These are phyloP conservation scores for Camellia japonica DNA, from an alignment of 148 eudicot genomes.

Conservation along the genomic window DNA sequence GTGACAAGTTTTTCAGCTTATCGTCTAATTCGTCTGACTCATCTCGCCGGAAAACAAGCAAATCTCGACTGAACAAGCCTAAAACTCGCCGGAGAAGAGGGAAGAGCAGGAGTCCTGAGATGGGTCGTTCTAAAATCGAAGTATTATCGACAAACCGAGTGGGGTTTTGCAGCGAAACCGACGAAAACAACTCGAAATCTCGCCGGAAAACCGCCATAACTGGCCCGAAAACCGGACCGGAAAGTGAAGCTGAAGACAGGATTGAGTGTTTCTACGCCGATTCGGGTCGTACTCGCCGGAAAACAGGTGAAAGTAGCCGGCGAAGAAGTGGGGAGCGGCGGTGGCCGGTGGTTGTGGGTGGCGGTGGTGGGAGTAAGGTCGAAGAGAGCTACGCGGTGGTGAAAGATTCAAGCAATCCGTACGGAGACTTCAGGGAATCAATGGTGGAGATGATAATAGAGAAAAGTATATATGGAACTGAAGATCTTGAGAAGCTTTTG, in stretches of 20 bases:
- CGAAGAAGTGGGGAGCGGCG: background rate
- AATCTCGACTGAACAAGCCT: background rate
- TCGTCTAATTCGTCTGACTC: conserved; percentile 28
- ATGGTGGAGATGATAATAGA: conserved; percentile 65
- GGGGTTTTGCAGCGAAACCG: background rate
- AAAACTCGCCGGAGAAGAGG: background rate
- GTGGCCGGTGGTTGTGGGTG: background rate
- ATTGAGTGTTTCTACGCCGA: background rate
- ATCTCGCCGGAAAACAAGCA: conserved; percentile 11
- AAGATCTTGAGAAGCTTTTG: conserved; percentile 43
- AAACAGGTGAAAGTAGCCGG: background rate
- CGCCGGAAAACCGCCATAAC: conserved; percentile 1
- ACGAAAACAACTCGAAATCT: background rate
- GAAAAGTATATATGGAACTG: conserved; percentile 28
- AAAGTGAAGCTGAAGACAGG: background rate
- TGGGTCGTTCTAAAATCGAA: conserved; percentile 2
- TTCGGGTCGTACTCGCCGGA: background rate
- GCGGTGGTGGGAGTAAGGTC: background rate
- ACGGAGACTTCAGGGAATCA: conserved; percentile 47
- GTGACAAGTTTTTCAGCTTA: conserved; percentile 23
- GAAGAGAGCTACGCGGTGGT: conserved; percentile 30
- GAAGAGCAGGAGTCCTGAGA: background rate
- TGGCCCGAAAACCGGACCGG: background rate
- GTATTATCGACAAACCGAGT: background rate
- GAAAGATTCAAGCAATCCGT: conserved; percentile 38